phyloP scores from a whole-genome alignment of 768 basidiomycete species.

The Lenzites betulinus region DNA sequence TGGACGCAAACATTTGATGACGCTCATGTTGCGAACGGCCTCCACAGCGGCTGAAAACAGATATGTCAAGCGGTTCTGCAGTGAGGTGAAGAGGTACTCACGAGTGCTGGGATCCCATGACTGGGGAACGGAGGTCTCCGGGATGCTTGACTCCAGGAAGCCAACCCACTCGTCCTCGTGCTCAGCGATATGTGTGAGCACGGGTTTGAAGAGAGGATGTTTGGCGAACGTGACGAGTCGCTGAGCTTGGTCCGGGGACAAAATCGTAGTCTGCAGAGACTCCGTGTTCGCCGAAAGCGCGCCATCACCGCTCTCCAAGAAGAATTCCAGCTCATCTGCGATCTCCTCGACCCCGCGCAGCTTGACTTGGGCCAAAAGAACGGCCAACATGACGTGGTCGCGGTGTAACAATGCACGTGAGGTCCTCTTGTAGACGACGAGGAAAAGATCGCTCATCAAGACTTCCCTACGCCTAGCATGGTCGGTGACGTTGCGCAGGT shows the following conservation, averaged over 20 bases:
- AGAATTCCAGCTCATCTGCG: constrained; percentile 82
- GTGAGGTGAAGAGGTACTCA: constrained; percentile 43
- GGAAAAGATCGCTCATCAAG: constrained; percentile 85
- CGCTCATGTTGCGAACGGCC: constrained; percentile 71
- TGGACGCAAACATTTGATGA: constrained; percentile 91
- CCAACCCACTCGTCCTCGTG: constrained; percentile 67
- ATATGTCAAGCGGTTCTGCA: constrained; percentile 19
- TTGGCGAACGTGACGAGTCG: constrained; percentile 73
- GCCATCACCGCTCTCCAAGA: constrained; percentile 86
- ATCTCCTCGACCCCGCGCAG: constrained; percentile 79
- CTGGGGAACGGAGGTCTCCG: constrained; percentile 71
- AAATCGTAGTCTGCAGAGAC: constrained; percentile 45
- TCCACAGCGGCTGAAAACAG: constrained; percentile 59
- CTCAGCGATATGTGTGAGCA: constrained; percentile 61
- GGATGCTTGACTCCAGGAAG: constrained; percentile 67
- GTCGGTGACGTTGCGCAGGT: constrained; percentile 79
- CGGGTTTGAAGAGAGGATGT: constrained; percentile 75
- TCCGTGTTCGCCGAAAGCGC: constrained; percentile 43
- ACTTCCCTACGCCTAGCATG: constrained; percentile 73
- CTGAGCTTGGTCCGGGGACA: constrained; percentile 67
- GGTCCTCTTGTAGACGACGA: constrained; percentile 84
- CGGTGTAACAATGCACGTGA: constrained; percentile 87
- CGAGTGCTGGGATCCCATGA: constrained; percentile 80
- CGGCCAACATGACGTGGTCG: constrained; percentile 89
- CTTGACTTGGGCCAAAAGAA: constrained; percentile 88